Conservation (phyloP, 2,329 filamentous ascomycete species). For the Elsinoe perseae region DNA sequence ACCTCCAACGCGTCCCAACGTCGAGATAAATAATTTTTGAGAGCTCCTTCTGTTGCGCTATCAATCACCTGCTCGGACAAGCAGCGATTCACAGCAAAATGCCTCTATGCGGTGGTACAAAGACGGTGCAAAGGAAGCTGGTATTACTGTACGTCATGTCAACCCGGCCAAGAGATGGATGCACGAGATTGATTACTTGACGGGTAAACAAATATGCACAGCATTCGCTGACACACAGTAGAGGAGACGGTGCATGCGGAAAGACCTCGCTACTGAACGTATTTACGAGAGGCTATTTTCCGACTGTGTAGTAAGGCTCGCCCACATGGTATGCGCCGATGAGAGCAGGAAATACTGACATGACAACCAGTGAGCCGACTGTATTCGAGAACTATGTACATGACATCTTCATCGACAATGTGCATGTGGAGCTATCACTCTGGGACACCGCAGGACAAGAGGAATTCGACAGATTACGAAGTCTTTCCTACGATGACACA, state of each 20-base stretch:
- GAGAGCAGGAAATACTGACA: slow-evolving; percentile 16
- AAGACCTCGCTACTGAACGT: slow-evolving; percentile 97
- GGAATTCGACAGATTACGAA: slow-evolving; percentile 94
- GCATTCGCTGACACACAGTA: slow-evolving; percentile 33
- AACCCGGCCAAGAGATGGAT: not conserved
- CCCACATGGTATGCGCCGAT: not conserved
- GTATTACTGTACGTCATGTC: slow-evolving; percentile 66
- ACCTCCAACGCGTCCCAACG: not conserved
- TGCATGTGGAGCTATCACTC: slow-evolving; percentile 92
- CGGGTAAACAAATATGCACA: slow-evolving; percentile 21
- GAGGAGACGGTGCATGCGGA: slow-evolving; percentile 90
- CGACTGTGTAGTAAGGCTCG: slow-evolving; percentile 73
- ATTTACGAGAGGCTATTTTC: slow-evolving; percentile 97
- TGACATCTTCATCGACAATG: slow-evolving; percentile 96
- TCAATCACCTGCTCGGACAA: too few species aligned
- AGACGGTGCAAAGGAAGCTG: slow-evolving; percentile 92
- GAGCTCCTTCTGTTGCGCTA: not conserved
- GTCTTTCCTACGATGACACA: slow-evolving; percentile 94
- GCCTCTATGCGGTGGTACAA: slow-evolving; percentile 45
- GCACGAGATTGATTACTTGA: slow-evolving; percentile 20
- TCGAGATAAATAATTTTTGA: not conserved
- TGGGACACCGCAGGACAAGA: slow-evolving; percentile 99
- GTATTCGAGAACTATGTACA: slow-evolving; percentile 99
- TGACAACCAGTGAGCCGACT: slow-evolving; percentile 65
- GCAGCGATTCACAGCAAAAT: slow-evolving; percentile 22